Base-by-base conservation (phyloP, 306 rosid species). In the Vicia sativa region DNA sequence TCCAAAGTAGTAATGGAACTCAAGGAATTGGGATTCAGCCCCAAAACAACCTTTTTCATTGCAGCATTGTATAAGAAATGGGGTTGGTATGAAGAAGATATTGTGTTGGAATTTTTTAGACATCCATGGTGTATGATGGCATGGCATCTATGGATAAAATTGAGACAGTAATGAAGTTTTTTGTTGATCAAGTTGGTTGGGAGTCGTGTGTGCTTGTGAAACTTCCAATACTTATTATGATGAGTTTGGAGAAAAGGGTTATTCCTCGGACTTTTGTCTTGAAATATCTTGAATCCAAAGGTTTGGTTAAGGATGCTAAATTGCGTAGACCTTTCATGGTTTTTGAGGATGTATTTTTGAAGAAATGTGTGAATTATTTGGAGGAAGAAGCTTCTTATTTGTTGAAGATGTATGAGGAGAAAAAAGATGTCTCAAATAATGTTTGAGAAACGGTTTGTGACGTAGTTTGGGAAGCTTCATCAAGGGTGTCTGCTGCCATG, bases 91-190 rank as follows among this genome's bases (percentile, higher is more conserved):
- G 78, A 83, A 7, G 61, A 83, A 6, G 12, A 14, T 7, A 23
- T 46, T 35, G 13, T 50, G 12, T 38, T 72, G 2, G 63, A 78
- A 21, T 79, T 83, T 80, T 1, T 44, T 29, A 57, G n/a, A 23
- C 13, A 49, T 70, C 87, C 87, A 0, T 77, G 78, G 65, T 80
- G 76, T 16, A 80, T 80, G 87, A n/a, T n/a, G n/a, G n/a, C n/a
- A 2, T 56, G 19, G 13, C 53, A 9, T 83, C 87, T 26, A 75
- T 74, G 64, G 53, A 25, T 0, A 83, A 83, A 44, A 70, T 80
- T 67, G 74, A 6, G 49, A 29, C 35, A n/a, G 72, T 64, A 23
- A 80, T 79, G 67, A 7, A 74, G 43, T 79, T 60, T 41, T 74
- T 67, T 37, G 87, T 83, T n/a, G n/a, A n/a, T n/a, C n/a, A 0